Percentiles rank a stretch among this genome's conserved stretches.
Evolutionary conservation across 1,284 basidiomycete genomes (phyloP).

Genomic region (Ceratobasidium sp.): DNA sequence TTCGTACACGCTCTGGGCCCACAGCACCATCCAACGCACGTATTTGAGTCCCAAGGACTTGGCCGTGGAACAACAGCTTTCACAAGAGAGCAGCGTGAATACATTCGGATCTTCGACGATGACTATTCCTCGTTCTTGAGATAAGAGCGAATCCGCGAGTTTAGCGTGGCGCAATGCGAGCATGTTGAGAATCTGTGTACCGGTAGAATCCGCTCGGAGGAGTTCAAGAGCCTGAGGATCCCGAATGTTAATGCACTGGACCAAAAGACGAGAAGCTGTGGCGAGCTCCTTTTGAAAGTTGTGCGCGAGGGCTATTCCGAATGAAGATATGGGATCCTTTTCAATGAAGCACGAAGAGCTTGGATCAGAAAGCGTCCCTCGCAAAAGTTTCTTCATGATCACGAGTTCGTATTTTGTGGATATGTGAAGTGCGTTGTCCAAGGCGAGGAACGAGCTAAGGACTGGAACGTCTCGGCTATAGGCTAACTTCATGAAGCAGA

Average conservation of each 20-base stretch:
- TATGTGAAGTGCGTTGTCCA: constrained; percentile 13
- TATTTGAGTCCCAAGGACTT: neutral
- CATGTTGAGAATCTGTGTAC: constrained; percentile 10
- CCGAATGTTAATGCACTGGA: constrained; percentile 1
- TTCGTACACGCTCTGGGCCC: constrained; percentile 15
- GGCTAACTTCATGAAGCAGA: neutral
- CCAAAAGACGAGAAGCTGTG: neutral
- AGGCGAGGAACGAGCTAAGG: constrained; percentile 3
- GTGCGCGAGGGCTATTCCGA: neutral
- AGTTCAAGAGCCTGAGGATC: constrained; percentile 3
- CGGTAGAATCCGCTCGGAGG: neutral
- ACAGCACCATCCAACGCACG: neutral
- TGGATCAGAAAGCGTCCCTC: neutral
- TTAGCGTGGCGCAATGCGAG: constrained; percentile 8
- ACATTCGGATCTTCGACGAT: neutral
- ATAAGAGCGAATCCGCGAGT: constrained; percentile 3
- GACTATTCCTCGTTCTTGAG: neutral
- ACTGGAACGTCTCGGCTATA: constrained; percentile 16
- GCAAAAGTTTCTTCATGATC: constrained; percentile 22
- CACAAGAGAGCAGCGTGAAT: neutral
- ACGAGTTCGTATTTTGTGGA: neutral
- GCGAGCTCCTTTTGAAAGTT: constrained; percentile 4
- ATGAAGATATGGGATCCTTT: constrained; percentile 11
- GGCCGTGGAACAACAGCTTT: neutral
- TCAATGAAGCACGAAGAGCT: constrained; percentile 1